These are phyloP conservation scores for Alnus glutinosa DNA, from an alignment of 306 rosid genomes.

Conservation along the genomic window DNA sequence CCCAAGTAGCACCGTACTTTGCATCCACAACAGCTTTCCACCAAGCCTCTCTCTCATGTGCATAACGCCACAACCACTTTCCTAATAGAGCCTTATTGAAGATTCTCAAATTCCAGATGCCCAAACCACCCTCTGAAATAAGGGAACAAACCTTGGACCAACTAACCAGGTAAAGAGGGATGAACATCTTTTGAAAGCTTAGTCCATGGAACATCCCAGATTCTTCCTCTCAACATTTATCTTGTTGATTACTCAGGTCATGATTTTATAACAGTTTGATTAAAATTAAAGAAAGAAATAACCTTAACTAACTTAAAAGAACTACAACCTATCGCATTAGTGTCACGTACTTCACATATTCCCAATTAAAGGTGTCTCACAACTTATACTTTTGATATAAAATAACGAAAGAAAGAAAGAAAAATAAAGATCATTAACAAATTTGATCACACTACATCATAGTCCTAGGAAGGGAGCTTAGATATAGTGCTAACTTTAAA, in stretches of 20 bases:
- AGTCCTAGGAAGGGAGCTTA: not conserved
- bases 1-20: no score
- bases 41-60: no score
- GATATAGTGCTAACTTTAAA: not conserved
- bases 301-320: not conserved
- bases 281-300: not conserved
- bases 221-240: not conserved
- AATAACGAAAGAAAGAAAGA: not conserved
- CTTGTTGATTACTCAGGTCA: not conserved
- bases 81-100: no score
- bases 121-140: no score
- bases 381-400: not conserved
- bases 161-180: not conserved
- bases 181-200: not conserved
- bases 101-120: no score
- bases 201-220: not conserved
- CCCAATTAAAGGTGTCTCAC: not conserved
- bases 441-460: not conserved
- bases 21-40: no score
- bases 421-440: not conserved
- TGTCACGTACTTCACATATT: not conserved
- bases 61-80: no score
- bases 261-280: not conserved
- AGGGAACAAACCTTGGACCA: no score
- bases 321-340: not conserved